These are phyloP conservation scores for Arthrobotrys musiformis DNA, from an alignment of 2,329 filamentous ascomycete genomes.

Conservation along the genomic window DNA sequence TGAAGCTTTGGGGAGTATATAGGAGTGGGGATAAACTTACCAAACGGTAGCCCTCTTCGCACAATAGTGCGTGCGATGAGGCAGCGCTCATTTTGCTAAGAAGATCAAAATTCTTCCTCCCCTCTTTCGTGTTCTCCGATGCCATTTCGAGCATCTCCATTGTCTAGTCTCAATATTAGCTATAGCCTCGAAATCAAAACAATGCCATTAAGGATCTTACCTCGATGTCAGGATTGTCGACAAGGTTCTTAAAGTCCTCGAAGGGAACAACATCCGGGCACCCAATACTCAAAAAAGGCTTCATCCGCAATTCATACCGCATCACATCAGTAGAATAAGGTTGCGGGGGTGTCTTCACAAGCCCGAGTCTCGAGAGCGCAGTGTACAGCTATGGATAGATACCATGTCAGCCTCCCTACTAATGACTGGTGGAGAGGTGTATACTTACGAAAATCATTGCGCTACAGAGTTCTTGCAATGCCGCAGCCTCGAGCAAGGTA, in stretches of 20 bases:
- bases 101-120: constrained; percentile 68
- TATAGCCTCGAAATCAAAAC: neutral
- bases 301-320: constrained; percentile 86
- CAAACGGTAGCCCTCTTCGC: constrained; percentile 71
- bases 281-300: constrained; percentile 77
- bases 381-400: constrained; percentile 79
- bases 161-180: constrained; percentile 54
- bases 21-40: constrained; percentile 67
- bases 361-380: constrained; percentile 70
- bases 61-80: constrained; percentile 69
- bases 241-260: constrained; percentile 69
- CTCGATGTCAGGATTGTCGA: constrained; percentile 63
- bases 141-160: constrained; percentile 61
- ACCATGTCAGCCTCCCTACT: constrained; percentile 67
- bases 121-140: constrained; percentile 60
- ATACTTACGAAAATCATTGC: constrained; percentile 52
- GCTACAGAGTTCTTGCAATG: constrained; percentile 52
- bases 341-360: constrained; percentile 67
- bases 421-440: constrained; percentile 64
- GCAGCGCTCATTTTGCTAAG: constrained; percentile 67
- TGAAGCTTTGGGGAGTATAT: constrained; percentile 60
- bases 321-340: constrained; percentile 76
- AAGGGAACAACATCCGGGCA: constrained; percentile 75
- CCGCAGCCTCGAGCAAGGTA: constrained; percentile 52
- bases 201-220: neutral